Evolutionary conservation across 2,329 filamentous ascomycete species (phyloP).

Genomic region (Mycocentrospora acerina): DNA sequence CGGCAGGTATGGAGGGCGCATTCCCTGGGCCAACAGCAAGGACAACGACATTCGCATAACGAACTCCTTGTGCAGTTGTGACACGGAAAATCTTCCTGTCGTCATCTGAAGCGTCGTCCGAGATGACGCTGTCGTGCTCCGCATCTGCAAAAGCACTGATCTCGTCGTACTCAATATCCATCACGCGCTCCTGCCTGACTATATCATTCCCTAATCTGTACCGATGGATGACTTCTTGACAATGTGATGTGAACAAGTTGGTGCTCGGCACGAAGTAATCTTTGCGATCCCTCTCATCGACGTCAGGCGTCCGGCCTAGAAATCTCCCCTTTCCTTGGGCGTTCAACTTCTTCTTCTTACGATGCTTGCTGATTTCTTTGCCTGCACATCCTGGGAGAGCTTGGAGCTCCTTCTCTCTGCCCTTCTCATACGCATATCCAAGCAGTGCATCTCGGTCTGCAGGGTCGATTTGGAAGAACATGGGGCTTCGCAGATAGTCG

Average conservation of each 20-base stretch:
- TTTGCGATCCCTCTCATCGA: constrained; percentile 51
- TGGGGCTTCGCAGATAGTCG: constrained; percentile 70
- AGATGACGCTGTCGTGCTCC: constrained; percentile 20
- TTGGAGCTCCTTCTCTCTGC: constrained; percentile 63
- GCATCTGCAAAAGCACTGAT: constrained; percentile 35
- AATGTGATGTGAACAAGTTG: constrained; percentile 46
- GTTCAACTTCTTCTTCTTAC: constrained; percentile 63
- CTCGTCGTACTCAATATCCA: constrained; percentile 62
- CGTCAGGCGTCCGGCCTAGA: constrained; percentile 41
- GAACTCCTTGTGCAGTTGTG: constrained; percentile 55
- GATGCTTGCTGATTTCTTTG: constrained; percentile 78
- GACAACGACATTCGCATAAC: constrained; percentile 65
- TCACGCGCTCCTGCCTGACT: constrained; percentile 61
- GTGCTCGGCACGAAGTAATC: constrained; percentile 49
- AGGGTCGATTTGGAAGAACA: constrained; percentile 82
- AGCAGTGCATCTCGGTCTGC: constrained; percentile 72
- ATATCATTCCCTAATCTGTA: constrained; percentile 55
- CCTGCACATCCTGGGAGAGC: constrained; percentile 76
- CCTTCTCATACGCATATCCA: constrained; percentile 64
- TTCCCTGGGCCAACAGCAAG: constrained; percentile 71
- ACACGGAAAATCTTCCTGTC: constrained; percentile 65
- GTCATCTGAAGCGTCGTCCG: constrained; percentile 20
- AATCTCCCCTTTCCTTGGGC: constrained; percentile 43
- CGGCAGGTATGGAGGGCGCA: constrained; percentile 48
- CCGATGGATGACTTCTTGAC: constrained; percentile 40